Percentiles rank a stretch among this genome's conserved stretches.
Conservation (phyloP, 2,329 filamentous ascomycete genomes). For the Fusarium annulatum region DNA sequence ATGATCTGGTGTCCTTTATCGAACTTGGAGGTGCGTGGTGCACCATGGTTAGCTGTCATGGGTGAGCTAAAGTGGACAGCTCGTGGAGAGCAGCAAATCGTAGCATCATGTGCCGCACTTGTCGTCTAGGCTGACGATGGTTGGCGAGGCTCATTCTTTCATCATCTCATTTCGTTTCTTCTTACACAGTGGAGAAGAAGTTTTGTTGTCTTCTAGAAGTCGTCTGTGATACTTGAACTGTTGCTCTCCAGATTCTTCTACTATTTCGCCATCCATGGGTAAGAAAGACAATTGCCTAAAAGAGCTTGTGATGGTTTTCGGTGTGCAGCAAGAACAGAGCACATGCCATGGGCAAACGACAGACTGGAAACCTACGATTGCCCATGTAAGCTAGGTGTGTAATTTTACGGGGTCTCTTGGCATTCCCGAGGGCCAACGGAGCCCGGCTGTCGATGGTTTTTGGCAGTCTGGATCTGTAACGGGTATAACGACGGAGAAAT, state of each 20-base stretch:
- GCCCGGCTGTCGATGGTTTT: conserved; percentile 17
- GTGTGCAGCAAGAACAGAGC: conserved; percentile 10
- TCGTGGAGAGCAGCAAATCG: conserved; percentile 11
- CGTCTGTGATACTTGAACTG: background rate
- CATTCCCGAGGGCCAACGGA: conserved; percentile 45
- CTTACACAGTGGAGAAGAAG: background rate
- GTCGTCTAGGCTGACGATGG: conserved; percentile 19
- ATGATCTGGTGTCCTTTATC: conserved; percentile 26
- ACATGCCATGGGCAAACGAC: conserved; percentile 19
- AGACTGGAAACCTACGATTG: background rate
- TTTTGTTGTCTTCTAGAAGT: background rate
- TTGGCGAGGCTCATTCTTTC: background rate
- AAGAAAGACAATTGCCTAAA: background rate
- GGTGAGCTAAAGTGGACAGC: conserved; percentile 12
- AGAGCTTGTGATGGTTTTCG: conserved; percentile 2
- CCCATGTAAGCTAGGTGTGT: background rate
- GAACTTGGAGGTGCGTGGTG: conserved; percentile 6
- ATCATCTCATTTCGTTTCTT: conserved; percentile 13
- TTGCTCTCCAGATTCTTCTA: background rate
- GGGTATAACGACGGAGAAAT: conserved; percentile 13
- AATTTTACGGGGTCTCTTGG: conserved; percentile 14
- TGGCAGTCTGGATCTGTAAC: background rate
- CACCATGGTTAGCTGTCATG: background rate
- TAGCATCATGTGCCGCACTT: conserved; percentile 32
- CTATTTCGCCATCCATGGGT: background rate